phyloP scores from a whole-genome alignment of 768 basidiomycete genomes.

The Tremella yokohamensis region DNA sequence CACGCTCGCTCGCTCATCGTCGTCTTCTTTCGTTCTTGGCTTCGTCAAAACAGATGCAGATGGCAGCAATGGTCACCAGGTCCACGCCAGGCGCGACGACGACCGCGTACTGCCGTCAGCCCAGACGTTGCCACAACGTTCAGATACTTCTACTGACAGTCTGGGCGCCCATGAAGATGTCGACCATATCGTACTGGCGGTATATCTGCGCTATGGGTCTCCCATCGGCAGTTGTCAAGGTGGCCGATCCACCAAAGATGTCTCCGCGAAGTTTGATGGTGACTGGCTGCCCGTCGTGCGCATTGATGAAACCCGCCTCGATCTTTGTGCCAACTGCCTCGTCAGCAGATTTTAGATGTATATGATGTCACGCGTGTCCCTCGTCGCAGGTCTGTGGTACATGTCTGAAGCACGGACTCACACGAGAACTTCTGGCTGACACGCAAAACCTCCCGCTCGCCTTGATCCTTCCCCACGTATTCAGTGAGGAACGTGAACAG shows the following conservation, averaged over 20 bases:
- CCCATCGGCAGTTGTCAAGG: conserved; percentile 33
- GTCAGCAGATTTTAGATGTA: too few species aligned
- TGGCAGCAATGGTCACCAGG: conserved; percentile 46
- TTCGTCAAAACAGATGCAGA: conserved; percentile 50
- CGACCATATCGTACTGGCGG: conserved; percentile 41
- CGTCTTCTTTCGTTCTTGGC: conserved; percentile 24
- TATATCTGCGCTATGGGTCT: conserved; percentile 45
- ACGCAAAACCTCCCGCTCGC: background rate
- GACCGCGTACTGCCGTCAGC: conserved; percentile 36
- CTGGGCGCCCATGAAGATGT: conserved; percentile 44
- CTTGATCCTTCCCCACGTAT: background rate
- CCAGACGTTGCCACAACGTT: too few species aligned
- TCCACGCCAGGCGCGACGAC: conserved; percentile 49
- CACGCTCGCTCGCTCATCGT: too few species aligned
- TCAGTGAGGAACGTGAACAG: background rate
- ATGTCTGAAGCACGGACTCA: background rate
- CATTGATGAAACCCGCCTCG: conserved; percentile 45
- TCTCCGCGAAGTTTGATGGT: conserved; percentile 42
- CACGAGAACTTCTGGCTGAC: conserved; percentile 3
- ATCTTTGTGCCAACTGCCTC: conserved; percentile 42
- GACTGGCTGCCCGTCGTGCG: conserved; percentile 24
- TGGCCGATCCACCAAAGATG: conserved; percentile 45
- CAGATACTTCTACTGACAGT: conserved; percentile 25
- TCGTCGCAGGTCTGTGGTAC: too few species aligned
- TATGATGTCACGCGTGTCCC: too few species aligned